Evolutionary conservation across 495 filamentous ascomycete species (phyloP).

Genomic region (Aspergillus panamensis): DNA sequence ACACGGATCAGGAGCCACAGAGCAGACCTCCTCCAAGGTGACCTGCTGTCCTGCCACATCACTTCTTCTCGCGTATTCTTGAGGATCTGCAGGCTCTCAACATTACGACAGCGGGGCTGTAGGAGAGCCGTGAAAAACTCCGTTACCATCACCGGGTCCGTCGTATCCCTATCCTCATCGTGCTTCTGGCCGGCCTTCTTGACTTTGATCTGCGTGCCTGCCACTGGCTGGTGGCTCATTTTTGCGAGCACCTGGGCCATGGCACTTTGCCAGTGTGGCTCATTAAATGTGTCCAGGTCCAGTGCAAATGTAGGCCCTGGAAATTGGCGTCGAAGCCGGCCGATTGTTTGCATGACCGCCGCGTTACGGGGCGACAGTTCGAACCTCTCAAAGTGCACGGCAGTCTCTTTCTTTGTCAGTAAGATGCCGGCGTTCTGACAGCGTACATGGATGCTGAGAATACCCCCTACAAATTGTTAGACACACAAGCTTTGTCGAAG

Average conservation of each 20-base stretch:
- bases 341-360: constrained; percentile 43
- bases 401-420: constrained; percentile 30
- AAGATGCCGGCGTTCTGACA: constrained; percentile 60
- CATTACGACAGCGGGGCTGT: constrained; percentile 32
- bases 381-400: constrained; percentile 50
- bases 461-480: constrained; percentile 17
- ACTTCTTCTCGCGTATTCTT: constrained; percentile 64
- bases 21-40: constrained; percentile 56
- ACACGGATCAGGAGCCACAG: constrained; percentile 61
- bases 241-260: too few relatives aligned
- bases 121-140: constrained; percentile 51
- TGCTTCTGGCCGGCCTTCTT: constrained; percentile 38
- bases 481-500: not conserved
- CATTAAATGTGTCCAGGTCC: constrained; percentile 24
- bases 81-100: constrained; percentile 32
- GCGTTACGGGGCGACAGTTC: constrained; percentile 52
- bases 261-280: constrained; percentile 39
- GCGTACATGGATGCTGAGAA: constrained; percentile 45
- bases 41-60: constrained; percentile 36
- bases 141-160: constrained; percentile 52
- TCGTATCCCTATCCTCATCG: constrained; percentile 52
- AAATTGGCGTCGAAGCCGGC: constrained; percentile 53
- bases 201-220: constrained; percentile 34
- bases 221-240: constrained; percentile 42
- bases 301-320: constrained; percentile 50